These are phyloP conservation scores for Ganoderma boninense DNA, from an alignment of 1,284 basidiomycete species.

Conservation along the genomic window DNA sequence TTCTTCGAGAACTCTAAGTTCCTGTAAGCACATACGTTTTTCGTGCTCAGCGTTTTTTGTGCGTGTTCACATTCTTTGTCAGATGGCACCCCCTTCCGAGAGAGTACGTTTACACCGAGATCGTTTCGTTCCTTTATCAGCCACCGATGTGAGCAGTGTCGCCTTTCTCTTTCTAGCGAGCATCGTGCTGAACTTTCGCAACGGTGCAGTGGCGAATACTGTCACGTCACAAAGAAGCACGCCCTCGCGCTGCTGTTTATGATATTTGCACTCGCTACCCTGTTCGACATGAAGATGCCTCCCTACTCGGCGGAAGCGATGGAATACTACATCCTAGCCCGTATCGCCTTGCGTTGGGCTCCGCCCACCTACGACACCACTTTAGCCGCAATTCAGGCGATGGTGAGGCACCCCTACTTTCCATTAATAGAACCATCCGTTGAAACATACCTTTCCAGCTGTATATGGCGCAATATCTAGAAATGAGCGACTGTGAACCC, in stretches of 20 bases:
- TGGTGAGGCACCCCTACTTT: constrained; percentile 49
- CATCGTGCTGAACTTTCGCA: background rate
- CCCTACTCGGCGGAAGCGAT: constrained; percentile 58
- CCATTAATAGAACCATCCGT: background rate
- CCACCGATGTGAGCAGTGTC: constrained; percentile 44
- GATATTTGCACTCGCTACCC: constrained; percentile 48
- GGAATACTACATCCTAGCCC: constrained; percentile 65
- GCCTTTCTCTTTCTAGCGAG: background rate
- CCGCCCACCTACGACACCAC: constrained; percentile 58
- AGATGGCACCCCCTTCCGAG: constrained; percentile 42
- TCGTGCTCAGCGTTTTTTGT: background rate
- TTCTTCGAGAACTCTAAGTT: constrained; percentile 62
- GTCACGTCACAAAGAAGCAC: constrained; percentile 45
- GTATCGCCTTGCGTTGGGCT: constrained; percentile 56
- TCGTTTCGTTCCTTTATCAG: constrained; percentile 54
- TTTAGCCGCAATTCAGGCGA: constrained; percentile 56
- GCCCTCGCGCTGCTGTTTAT: constrained; percentile 62
- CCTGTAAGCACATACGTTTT: constrained; percentile 47
- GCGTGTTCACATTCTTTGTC: background rate
- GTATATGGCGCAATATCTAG: constrained; percentile 64
- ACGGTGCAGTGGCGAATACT: constrained; percentile 17
- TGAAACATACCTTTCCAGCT: constrained; percentile 44
- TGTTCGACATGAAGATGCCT: constrained; percentile 56
- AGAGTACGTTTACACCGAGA: constrained; percentile 55
- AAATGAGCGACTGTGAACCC: constrained; percentile 59